A percentile compares a stretch with the other conserved stretches of the same genome.
Evolutionary conservation across 2,329 filamentous ascomycete species (phyloP).

Genomic region (Mariannaea sp.): DNA sequence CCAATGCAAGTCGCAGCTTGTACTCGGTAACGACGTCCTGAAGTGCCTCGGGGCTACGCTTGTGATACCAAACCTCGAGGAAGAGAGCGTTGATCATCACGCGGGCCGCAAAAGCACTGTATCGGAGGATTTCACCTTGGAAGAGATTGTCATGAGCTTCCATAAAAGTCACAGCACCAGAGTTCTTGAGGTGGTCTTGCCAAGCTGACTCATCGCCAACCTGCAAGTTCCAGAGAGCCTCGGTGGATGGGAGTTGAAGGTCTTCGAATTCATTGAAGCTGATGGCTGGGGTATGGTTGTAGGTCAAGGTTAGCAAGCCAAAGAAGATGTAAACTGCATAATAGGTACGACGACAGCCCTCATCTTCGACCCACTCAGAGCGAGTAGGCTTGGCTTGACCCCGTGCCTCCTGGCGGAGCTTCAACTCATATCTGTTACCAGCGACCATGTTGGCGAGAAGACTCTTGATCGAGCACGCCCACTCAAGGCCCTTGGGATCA

Average conservation of each 20-base stretch:
- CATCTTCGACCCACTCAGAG: slow-evolving; percentile 94
- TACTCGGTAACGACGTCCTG: slow-evolving; percentile 98
- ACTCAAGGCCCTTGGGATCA: slow-evolving; percentile 95
- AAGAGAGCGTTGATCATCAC: slow-evolving; percentile 99
- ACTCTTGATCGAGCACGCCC: slow-evolving; percentile 99
- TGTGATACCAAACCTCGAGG: slow-evolving; percentile 98
- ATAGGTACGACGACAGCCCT: slow-evolving; percentile 94
- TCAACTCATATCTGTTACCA: slow-evolving; percentile 94
- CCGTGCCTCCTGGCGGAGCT: slow-evolving; percentile 87
- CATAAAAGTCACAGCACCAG: slow-evolving; percentile 82
- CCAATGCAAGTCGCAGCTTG: slow-evolving; percentile 91
- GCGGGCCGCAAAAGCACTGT: slow-evolving; percentile 95
- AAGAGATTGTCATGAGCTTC: slow-evolving; percentile 95
- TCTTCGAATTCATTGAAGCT: slow-evolving; percentile 98
- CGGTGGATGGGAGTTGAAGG: slow-evolving; percentile 87
- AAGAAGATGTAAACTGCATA: slow-evolving; percentile 99
- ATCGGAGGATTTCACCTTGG: slow-evolving; percentile 86
- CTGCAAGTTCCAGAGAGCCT: slow-evolving; percentile 91
- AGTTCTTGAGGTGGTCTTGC: slow-evolving; percentile 75
- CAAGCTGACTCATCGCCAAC: slow-evolving; percentile 79
- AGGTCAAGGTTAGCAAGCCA: slow-evolving; percentile 89
- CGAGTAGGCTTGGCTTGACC: slow-evolving; percentile 76
- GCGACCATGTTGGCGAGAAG: slow-evolving; percentile 98
- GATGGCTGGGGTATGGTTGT: slow-evolving; percentile 97
- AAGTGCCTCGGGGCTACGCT: slow-evolving; percentile 94